A percentile compares a stretch with the other conserved stretches of the same genome.
phyloP scores from a whole-genome alignment of 306 rosid genomes.

The Mimosa pudica region DNA sequence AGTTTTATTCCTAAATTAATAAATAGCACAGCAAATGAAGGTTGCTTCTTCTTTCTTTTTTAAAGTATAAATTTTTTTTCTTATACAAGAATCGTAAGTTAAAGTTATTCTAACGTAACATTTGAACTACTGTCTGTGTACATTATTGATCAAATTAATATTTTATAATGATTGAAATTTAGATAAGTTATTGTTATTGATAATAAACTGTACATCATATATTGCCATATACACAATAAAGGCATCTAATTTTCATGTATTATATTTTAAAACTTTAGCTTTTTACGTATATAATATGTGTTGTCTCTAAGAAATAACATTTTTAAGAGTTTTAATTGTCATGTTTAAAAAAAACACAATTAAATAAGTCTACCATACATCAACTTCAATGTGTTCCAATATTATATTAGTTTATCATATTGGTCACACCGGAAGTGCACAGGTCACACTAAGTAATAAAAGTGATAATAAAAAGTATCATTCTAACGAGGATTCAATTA shows the following conservation, averaged over 20 bases:
- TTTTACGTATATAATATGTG: background rate
- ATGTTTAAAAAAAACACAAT: background rate
- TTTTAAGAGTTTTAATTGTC: background rate
- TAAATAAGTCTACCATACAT: background rate
- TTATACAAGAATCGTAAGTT: background rate
- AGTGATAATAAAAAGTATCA: no score
- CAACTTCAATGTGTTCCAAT: background rate
- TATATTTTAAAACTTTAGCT: background rate
- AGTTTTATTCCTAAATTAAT: background rate
- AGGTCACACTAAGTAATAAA: no score
- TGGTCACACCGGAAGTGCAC: no score
- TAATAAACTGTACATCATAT: background rate
- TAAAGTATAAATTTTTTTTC: background rate
- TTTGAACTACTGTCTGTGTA: background rate
- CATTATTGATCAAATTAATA: background rate
- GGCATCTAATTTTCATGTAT: background rate
- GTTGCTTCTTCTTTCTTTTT: background rate
- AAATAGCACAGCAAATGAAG: conserved; percentile 7
- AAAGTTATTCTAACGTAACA: background rate
- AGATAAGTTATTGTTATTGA: background rate
- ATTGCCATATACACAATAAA: background rate
- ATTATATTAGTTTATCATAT: no score
- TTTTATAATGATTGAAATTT: no score
- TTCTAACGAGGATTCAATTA: no score
- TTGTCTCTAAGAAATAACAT: background rate